Evolutionary conservation across 441 rosid species (phyloP).

Genomic region (Erodium trifolium): DNA sequence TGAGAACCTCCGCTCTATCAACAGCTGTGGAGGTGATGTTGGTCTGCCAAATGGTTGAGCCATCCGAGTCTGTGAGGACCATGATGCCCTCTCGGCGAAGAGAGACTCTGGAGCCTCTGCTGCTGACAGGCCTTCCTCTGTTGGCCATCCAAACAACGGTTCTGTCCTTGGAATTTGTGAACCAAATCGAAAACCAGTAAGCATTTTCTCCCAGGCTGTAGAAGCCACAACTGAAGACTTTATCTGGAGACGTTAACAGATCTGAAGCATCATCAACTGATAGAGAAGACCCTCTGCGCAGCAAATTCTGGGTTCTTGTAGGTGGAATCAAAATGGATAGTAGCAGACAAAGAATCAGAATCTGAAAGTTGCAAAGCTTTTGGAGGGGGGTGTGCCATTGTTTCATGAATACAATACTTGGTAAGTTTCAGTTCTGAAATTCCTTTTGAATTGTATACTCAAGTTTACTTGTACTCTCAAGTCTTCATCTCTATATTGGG

Average conservation of each 20-base stretch:
- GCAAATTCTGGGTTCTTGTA: slow-evolving; percentile 8
- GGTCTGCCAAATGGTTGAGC: slow-evolving; percentile 27
- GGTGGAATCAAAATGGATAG: neutral
- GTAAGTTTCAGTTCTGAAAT: no score
- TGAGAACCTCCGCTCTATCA: slow-evolving; percentile 24
- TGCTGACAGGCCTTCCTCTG: slow-evolving; percentile 36
- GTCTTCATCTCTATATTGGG: no score
- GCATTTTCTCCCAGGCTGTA: slow-evolving; percentile 32
- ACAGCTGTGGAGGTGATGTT: slow-evolving; percentile 22
- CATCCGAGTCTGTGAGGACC: slow-evolving; percentile 34
- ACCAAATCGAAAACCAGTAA: slow-evolving; percentile 41
- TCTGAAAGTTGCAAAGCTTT: no score
- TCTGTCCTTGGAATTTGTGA: slow-evolving; percentile 25
- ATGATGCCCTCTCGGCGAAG: slow-evolving; percentile 26
- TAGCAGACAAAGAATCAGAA: neutral
- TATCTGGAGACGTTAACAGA: slow-evolving; percentile 25
- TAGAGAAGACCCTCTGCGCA: slow-evolving; percentile 26
- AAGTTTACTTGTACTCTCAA: no score
- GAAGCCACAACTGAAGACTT: slow-evolving; percentile 40
- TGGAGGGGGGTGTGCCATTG: no score
- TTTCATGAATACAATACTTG: no score
- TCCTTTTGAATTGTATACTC: no score
- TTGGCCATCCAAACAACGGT: slow-evolving; percentile 50
- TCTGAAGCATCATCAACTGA: slow-evolving; percentile 27
- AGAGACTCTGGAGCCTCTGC: slow-evolving; percentile 33